A percentile compares a stretch with the other conserved stretches of the same genome.
Evolutionary conservation across 768 basidiomycete species (phyloP).

Genomic region (Termitomyces sp.): DNA sequence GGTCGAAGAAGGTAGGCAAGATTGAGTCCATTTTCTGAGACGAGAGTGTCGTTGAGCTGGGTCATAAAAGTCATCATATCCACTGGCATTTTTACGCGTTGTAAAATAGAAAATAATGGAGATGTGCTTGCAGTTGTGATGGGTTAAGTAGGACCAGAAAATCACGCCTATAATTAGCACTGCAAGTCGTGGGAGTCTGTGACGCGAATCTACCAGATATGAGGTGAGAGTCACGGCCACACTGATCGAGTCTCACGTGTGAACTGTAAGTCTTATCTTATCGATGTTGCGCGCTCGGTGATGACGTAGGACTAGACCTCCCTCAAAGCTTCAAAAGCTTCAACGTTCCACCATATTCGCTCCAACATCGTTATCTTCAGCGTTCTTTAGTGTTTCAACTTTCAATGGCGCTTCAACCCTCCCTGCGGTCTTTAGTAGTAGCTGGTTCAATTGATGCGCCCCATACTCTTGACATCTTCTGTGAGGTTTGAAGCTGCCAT

Average conservation of each 20-base stretch:
- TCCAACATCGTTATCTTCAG: neutral
- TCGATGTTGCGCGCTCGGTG: neutral
- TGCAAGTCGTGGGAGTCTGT: neutral
- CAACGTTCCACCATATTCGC: neutral
- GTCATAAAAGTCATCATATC: conserved; percentile 56
- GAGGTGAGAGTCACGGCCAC: too few relatives aligned
- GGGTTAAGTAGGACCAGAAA: neutral
- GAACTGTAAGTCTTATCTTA: too few relatives aligned
- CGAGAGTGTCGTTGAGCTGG: conserved; percentile 56
- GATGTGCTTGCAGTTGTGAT: neutral
- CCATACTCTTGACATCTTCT: conserved; percentile 76
- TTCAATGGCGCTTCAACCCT: conserved; percentile 77
- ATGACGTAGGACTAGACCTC: neutral
- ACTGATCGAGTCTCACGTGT: too few relatives aligned
- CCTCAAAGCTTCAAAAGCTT: neutral
- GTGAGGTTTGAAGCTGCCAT: conserved; percentile 32
- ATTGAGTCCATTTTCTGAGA: conserved; percentile 59
- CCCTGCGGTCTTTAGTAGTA: conserved; percentile 57
- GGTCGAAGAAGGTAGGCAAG: conserved; percentile 72
- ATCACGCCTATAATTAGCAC: too few relatives aligned
- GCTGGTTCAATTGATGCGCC: conserved; percentile 54
- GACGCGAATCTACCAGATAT: too few relatives aligned
- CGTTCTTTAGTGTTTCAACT: neutral
- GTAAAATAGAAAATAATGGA: neutral
- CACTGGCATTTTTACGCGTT: conserved; percentile 29